phyloP scores from a whole-genome alignment of 1,139 yeast species.

The Debaryomyces sp. region DNA sequence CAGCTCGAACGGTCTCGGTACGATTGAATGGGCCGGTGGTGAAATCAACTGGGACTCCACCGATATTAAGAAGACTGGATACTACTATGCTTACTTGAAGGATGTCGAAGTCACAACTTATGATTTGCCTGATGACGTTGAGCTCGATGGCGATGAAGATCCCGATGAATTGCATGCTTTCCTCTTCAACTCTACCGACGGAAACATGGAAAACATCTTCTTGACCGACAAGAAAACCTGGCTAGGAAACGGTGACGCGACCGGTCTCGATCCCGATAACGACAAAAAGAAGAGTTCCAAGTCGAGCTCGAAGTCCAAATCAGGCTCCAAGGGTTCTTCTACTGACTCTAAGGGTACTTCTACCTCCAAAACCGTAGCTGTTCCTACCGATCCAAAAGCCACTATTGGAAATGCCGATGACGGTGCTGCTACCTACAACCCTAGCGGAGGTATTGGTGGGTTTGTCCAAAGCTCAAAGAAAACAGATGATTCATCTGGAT shows the following conservation, averaged over 20 bases:
- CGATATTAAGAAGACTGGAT: slow-evolving; percentile 75
- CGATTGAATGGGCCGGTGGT: slow-evolving; percentile 96
- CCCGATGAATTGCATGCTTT: slow-evolving; percentile 48
- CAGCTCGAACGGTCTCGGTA: slow-evolving; percentile 65
- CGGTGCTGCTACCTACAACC: slow-evolving; percentile 5
- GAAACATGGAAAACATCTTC: slow-evolving; percentile 46
- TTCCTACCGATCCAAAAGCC: background rate
- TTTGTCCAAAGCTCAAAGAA: slow-evolving; percentile 10
- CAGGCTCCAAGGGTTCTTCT: slow-evolving; percentile 2
- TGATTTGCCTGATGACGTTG: slow-evolving; percentile 60
- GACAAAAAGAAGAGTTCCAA: slow-evolving; percentile 15
- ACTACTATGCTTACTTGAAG: slow-evolving; percentile 68
- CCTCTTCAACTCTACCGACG: slow-evolving; percentile 54
- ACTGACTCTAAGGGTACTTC: slow-evolving; percentile 11
- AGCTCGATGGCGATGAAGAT: slow-evolving; percentile 41
- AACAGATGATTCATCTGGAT: slow-evolving; percentile 1
- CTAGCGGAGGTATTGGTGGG: slow-evolving; percentile 9
- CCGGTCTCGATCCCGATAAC: slow-evolving; percentile 64
- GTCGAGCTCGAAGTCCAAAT: slow-evolving; percentile 5
- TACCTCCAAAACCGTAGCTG: background rate
- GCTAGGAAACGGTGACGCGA: slow-evolving; percentile 60
- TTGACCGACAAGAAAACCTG: slow-evolving; percentile 63
- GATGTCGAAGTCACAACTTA: slow-evolving; percentile 66
- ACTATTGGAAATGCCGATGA: background rate
- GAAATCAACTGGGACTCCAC: slow-evolving; percentile 75